Evolutionary conservation across 768 basidiomycete genomes (phyloP).

Genomic region (Harrya chromipes): DNA sequence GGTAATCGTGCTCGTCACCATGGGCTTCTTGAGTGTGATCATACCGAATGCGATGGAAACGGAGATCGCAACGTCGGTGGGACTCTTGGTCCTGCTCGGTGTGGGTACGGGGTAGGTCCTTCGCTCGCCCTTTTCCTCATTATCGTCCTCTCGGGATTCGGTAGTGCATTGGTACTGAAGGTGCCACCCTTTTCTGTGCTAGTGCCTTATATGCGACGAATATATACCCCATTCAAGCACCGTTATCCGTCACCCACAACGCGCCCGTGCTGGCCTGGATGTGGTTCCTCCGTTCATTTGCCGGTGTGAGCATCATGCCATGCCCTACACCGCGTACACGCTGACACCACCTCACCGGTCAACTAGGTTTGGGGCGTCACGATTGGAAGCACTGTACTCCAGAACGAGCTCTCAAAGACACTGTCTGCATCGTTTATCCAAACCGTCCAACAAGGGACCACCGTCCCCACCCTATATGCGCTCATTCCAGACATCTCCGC

Average conservation of each 20-base stretch:
- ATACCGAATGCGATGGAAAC: conserved; percentile 22
- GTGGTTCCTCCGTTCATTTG: conserved; percentile 32
- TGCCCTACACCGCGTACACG: too few species aligned
- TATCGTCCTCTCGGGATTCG: too few species aligned
- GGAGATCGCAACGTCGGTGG: conserved; percentile 1
- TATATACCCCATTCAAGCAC: conserved; percentile 34
- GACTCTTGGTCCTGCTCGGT: conserved; percentile 11
- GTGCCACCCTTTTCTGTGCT: too few species aligned
- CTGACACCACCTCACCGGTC: neutral
- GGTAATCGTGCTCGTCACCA: conserved; percentile 33
- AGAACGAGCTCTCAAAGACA: conserved; percentile 42
- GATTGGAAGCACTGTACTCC: conserved; percentile 48
- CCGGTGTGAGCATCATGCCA: conserved; percentile 15
- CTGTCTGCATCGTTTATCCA: conserved; percentile 40
- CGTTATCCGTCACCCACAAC: conserved; percentile 31
- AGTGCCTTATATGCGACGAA: conserved; percentile 14
- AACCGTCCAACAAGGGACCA: conserved; percentile 35
- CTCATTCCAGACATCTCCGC: conserved; percentile 41
- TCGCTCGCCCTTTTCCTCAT: too few species aligned
- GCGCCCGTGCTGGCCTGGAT: conserved; percentile 39
- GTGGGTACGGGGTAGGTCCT: conserved; percentile 14
- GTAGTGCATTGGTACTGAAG: too few species aligned
- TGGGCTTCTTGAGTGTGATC: conserved; percentile 31
- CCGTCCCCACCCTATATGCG: conserved; percentile 38
- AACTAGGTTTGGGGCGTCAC: conserved; percentile 49